Evolutionary conservation across 106 monocot species (phyloP).

Genomic region (Chionographis japonica): DNA sequence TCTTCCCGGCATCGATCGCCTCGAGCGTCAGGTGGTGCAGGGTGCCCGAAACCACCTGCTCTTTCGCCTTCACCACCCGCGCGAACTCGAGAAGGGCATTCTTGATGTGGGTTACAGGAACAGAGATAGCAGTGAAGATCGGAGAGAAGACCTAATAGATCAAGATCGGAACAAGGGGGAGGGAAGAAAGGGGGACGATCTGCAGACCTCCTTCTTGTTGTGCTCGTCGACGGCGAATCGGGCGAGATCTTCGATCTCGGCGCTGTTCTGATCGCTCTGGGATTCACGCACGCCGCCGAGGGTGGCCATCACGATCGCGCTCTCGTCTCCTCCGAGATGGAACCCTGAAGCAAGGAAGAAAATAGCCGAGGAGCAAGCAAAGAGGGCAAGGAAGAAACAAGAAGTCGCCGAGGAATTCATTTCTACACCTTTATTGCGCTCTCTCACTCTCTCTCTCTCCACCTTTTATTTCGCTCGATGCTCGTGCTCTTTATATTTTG

Average conservation of each 20-base stretch:
- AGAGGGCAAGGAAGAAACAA: background rate
- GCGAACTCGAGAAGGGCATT: conserved; percentile 43
- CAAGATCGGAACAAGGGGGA: background rate
- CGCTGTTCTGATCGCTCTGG: conserved; percentile 21
- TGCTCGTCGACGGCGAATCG: conserved; percentile 52
- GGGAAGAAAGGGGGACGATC: background rate
- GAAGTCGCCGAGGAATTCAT: background rate
- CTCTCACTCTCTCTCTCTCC: no score
- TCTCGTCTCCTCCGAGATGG: conserved; percentile 7
- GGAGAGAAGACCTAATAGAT: background rate
- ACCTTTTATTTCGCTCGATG: no score
- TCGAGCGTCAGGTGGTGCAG: conserved; percentile 47
- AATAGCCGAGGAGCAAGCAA: no score
- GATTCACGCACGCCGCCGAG: conserved; percentile 24
- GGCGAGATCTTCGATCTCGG: conserved; percentile 32
- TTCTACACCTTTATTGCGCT: no score
- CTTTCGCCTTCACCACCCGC: conserved; percentile 36
- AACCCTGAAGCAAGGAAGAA: no score
- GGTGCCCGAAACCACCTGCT: conserved; percentile 44
- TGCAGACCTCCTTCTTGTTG: conserved; percentile 50
- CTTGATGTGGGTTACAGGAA: conserved; percentile 12
- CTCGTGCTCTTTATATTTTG: no score
- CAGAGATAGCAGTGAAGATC: background rate
- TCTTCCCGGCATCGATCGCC: conserved; percentile 35
- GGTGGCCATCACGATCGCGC: conserved; percentile 12